Percentiles rank a stretch among this genome's conserved stretches.
phyloP scores from a whole-genome alignment of 2,329 filamentous ascomycete genomes.

The Hypocrella siamensis region DNA sequence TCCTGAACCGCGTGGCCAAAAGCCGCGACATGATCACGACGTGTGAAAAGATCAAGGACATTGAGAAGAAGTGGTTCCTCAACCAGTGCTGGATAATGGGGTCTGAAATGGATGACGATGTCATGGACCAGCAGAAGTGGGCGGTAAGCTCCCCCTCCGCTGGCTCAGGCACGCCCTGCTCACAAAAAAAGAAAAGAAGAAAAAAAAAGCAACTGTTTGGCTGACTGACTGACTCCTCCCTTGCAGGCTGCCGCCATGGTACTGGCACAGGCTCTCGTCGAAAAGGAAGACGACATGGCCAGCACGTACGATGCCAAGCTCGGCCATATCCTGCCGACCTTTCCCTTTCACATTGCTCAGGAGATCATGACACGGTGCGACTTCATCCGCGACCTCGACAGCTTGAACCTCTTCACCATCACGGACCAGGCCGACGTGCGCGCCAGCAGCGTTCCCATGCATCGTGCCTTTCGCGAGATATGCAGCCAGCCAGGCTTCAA shows the following conservation, averaged over 20 bases:
- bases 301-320: constrained; percentile 47
- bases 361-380: constrained; percentile 93
- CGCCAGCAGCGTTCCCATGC: constrained; percentile 92
- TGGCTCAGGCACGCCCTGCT: not conserved
- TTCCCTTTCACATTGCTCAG: constrained; percentile 68
- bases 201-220: not conserved
- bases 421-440: constrained; percentile 75
- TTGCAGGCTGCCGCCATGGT: constrained; percentile 76
- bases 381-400: constrained; percentile 85
- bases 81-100: constrained; percentile 65
- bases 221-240: not conserved
- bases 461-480: constrained; percentile 76
- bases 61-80: constrained; percentile 62
- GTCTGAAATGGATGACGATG: constrained; percentile 77
- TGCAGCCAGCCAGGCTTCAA: constrained; percentile 65
- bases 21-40: constrained; percentile 63
- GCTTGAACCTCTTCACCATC: constrained; percentile 90
- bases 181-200: not conserved
- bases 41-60: constrained; percentile 56
- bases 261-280: constrained; percentile 79
- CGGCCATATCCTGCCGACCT: constrained; percentile 66
- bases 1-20: constrained; percentile 81
- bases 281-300: constrained; percentile 54
- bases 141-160: constrained; percentile 42
- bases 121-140: constrained; percentile 97